Evolutionary conservation across 495 filamentous ascomycete genomes (phyloP).

Genomic region (Penicillium riverlandense): DNA sequence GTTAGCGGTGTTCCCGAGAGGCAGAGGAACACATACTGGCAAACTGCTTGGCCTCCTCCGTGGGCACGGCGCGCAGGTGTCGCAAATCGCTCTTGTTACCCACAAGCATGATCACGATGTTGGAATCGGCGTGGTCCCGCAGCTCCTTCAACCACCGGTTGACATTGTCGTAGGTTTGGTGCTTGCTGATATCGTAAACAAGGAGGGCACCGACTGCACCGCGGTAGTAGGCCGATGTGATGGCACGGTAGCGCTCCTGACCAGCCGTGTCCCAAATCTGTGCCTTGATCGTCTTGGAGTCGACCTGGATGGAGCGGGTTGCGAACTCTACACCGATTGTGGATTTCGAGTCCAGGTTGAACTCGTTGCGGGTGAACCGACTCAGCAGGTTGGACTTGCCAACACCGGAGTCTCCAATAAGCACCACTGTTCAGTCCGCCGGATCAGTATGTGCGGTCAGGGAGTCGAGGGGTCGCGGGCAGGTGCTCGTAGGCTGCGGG

Average conservation of each 20-base stretch:
- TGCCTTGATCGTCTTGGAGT: constrained; percentile 99
- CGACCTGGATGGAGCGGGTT: constrained; percentile 96
- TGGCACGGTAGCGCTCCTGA: constrained; percentile 97
- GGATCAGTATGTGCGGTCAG: constrained; percentile 11
- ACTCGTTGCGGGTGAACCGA: constrained; percentile 99
- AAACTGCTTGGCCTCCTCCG: constrained; percentile 97
- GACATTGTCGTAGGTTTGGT: constrained; percentile 98
- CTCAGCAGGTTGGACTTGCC: constrained; percentile 99
- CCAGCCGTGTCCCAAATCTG: constrained; percentile 99
- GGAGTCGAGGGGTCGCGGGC: background rate
- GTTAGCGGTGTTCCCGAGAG: background rate
- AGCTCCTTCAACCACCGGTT: constrained; percentile 99
- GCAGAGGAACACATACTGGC: constrained; percentile 61
- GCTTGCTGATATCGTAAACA: constrained; percentile 99
- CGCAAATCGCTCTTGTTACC: constrained; percentile 99
- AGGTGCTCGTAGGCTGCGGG: constrained; percentile 1
- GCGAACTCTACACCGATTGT: constrained; percentile 99
- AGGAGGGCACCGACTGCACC: constrained; percentile 95
- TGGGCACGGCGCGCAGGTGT: constrained; percentile 94
- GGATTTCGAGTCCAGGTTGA: constrained; percentile 99
- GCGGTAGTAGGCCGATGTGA: constrained; percentile 98
- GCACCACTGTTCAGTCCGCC: constrained; percentile 61
- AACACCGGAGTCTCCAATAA: constrained; percentile 98
- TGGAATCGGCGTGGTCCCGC: constrained; percentile 94
- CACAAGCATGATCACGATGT: constrained; percentile 99